A percentile compares a stretch with the other conserved stretches of the same genome.
These are phyloP conservation scores for Thelonectria olida DNA, from an alignment of 2,329 filamentous ascomycete species.

Conservation along the genomic window DNA sequence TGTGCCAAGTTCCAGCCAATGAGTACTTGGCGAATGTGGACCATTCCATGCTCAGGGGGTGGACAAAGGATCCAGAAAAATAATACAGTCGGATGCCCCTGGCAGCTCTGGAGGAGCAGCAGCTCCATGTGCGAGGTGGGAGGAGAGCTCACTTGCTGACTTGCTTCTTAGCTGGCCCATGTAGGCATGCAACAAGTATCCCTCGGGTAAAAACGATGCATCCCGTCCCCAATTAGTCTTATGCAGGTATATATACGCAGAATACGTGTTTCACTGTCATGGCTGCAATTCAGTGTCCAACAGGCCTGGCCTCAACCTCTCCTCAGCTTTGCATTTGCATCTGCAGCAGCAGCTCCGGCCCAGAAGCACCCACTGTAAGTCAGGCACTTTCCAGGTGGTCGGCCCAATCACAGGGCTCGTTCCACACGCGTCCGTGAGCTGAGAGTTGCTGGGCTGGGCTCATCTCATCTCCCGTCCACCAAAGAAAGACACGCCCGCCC, in stretches of 20 bases:
- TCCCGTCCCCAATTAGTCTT: neutral
- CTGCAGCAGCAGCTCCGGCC: slow-evolving; percentile 1
- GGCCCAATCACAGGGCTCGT: slow-evolving; percentile 22
- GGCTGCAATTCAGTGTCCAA: neutral
- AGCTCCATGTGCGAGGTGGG: too few relatives aligned
- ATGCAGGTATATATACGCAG: neutral
- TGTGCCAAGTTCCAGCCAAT: neutral
- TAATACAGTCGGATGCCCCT: too few relatives aligned
- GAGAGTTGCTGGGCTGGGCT: slow-evolving; percentile 16
- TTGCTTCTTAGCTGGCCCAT: too few relatives aligned
- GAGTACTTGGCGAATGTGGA: neutral
- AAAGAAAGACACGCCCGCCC: slow-evolving; percentile 12
- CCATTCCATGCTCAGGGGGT: neutral
- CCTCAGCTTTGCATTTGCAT: neutral
- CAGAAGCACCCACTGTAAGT: slow-evolving; percentile 2
- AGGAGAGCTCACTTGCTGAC: too few relatives aligned
- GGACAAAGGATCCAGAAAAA: neutral
- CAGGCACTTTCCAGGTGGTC: neutral
- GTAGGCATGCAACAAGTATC: neutral
- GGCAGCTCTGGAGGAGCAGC: too few relatives aligned
- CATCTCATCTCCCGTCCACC: slow-evolving; percentile 27
- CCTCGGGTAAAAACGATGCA: too few relatives aligned
- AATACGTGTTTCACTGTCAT: neutral
- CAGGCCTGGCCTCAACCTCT: slow-evolving; percentile 1
- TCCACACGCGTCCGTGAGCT: slow-evolving; percentile 21